Percentiles rank a stretch among this genome's conserved stretches.
phyloP scores from a whole-genome alignment of 139 green algal species.

The Chlamydomonas incerta region DNA sequence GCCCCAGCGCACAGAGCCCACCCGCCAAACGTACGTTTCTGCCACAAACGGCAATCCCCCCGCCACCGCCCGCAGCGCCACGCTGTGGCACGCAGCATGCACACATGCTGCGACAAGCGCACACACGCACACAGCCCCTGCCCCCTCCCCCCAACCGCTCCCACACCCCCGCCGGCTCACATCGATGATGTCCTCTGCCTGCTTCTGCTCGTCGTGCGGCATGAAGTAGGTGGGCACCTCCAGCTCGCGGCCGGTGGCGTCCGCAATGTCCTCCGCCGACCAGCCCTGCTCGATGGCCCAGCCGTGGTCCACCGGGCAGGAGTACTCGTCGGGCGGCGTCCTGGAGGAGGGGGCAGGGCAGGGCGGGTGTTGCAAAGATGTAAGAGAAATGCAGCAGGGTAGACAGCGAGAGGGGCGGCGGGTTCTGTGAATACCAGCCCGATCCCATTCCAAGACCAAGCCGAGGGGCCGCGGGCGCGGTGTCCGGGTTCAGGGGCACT shows the following conservation, averaged over 20 bases:
- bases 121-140: not conserved
- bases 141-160: not conserved
- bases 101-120: too few species aligned
- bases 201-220: not conserved
- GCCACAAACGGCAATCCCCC: too few species aligned
- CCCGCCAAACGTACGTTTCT: not conserved
- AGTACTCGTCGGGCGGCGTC: conserved; percentile 45
- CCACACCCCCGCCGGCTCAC: not conserved
- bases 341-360: not conserved
- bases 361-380: too few species aligned
- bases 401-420: too few species aligned
- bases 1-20: not conserved
- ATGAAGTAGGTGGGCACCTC: conserved; percentile 25
- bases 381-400: too few species aligned
- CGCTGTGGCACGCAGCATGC: too few species aligned
- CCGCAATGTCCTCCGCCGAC: conserved; percentile 36
- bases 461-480: too few species aligned
- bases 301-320: conserved; percentile 46
- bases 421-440: too few species aligned
- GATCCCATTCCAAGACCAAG: too few species aligned
- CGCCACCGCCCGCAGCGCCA: too few species aligned
- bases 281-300: conserved; percentile 43
- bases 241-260: conserved; percentile 12
- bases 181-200: not conserved
- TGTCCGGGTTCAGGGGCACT: too few species aligned